A percentile compares a stretch with the other conserved stretches of the same genome.
Evolutionary conservation across 2,329 filamentous ascomycete species (phyloP).

Genomic region (Colletotrichum sp.): DNA sequence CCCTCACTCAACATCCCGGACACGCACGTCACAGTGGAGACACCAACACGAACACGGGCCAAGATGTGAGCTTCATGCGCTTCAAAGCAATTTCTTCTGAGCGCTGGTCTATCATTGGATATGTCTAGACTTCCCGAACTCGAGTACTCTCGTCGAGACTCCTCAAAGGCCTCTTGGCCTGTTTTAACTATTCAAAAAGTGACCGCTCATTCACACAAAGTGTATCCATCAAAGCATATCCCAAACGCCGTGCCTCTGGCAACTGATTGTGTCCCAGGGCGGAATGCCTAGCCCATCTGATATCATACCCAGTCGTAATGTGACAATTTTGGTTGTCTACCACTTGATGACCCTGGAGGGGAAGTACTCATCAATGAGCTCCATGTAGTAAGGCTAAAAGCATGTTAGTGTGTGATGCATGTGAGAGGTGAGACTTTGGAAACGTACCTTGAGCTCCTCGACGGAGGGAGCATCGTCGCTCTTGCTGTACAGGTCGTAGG

Average conservation of each 20-base stretch:
- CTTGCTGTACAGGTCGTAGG: slow-evolving; percentile 93
- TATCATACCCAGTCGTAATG: slow-evolving; percentile 9
- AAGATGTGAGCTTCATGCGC: neutral
- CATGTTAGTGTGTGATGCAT: neutral
- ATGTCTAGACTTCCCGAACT: neutral
- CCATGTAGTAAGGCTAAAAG: slow-evolving; percentile 43
- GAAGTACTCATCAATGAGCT: slow-evolving; percentile 49
- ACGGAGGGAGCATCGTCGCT: slow-evolving; percentile 79
- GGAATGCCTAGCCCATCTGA: neutral
- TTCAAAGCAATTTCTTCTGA: neutral
- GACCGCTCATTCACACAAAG: neutral
- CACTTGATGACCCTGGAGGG: slow-evolving; percentile 43
- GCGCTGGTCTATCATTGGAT: neutral
- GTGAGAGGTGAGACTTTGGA: neutral
- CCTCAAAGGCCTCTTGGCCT: neutral
- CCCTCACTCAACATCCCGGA: neutral
- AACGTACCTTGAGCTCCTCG: slow-evolving; percentile 68
- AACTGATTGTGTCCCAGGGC: neutral
- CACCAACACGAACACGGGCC: neutral
- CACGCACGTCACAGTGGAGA: neutral
- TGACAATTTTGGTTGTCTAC: slow-evolving; percentile 26
- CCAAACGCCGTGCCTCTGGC: slow-evolving; percentile 8
- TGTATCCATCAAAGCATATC: slow-evolving; percentile 1
- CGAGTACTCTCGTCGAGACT: neutral
- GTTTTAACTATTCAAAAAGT: neutral